These are phyloP conservation scores for Leccinum disarticulatum DNA, from an alignment of 768 basidiomycete species.

Conservation along the genomic window DNA sequence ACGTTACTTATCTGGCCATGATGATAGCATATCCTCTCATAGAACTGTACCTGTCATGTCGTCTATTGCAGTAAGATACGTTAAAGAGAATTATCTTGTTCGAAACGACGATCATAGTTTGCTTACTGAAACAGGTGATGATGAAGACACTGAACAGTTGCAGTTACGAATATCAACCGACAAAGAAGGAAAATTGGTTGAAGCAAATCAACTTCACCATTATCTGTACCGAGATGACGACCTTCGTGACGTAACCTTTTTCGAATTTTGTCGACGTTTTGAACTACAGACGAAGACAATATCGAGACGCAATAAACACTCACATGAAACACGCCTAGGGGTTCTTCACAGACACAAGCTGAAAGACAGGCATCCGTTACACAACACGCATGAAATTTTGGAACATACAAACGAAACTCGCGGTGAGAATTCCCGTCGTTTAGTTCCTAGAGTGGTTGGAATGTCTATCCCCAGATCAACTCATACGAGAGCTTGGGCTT, in stretches of 20 bases:
- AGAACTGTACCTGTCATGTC: background rate
- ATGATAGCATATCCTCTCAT: constrained; percentile 13
- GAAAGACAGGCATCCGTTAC: background rate
- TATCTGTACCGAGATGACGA: background rate
- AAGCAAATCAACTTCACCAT: background rate
- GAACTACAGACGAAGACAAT: background rate
- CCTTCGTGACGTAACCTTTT: background rate
- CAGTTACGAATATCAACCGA: background rate
- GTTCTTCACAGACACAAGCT: background rate
- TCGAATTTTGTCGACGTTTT: background rate
- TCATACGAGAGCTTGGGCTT: background rate
- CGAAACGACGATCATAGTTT: too few species aligned
- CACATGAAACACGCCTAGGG: background rate
- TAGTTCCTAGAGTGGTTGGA: background rate
- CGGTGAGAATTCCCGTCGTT: too few species aligned
- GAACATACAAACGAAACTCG: background rate
- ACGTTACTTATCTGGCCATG: constrained; percentile 27
- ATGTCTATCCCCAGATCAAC: background rate
- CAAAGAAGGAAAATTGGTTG: background rate
- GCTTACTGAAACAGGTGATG: too few species aligned
- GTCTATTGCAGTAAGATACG: background rate
- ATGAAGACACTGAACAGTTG: background rate
- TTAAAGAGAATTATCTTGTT: too few species aligned
- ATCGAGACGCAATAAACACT: background rate
- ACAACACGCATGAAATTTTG: background rate